Percentiles rank a stretch among this genome's conserved stretches.
Evolutionary conservation across 202 grass and related monocot genomes (phyloP).

Genomic region (Setaria viridis): DNA sequence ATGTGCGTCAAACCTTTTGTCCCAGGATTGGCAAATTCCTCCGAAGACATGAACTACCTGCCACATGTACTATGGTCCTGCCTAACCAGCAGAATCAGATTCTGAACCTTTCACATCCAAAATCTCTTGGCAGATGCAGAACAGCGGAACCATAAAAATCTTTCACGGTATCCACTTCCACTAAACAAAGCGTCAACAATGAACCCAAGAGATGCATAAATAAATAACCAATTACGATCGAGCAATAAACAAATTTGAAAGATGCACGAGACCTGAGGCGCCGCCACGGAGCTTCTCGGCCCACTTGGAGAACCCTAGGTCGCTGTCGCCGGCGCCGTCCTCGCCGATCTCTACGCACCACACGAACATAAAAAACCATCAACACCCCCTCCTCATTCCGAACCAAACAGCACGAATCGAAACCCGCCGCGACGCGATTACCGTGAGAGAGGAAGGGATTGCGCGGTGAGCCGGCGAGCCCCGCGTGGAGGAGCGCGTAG

Average conservation of each 20-base stretch:
- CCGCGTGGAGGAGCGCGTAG: slow-evolving; percentile 83
- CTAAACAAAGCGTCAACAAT: background rate
- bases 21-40: slow-evolving; percentile 4
- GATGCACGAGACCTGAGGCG: slow-evolving; percentile 59
- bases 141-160: background rate
- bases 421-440: background rate
- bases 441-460: slow-evolving; percentile 84
- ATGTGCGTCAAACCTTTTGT: background rate
- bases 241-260: slow-evolving; percentile 11
- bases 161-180: background rate
- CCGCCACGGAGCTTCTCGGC: slow-evolving; percentile 64
- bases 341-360: slow-evolving; percentile 49
- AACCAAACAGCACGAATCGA: slow-evolving; percentile 31
- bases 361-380: background rate
- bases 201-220: background rate
- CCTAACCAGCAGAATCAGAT: slow-evolving; percentile 36
- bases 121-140: slow-evolving; percentile 25
- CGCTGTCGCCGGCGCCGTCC: slow-evolving; percentile 57
- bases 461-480: slow-evolving; percentile 75
- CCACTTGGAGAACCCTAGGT: slow-evolving; percentile 85
- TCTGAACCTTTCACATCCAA: slow-evolving; percentile 36
- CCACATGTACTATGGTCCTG: slow-evolving; percentile 23
- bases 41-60: background rate
- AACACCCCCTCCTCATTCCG: background rate
- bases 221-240: background rate